Base-by-base conservation (phyloP, 2,329 filamentous ascomycete species). In the Diplodia sapinea region DNA sequence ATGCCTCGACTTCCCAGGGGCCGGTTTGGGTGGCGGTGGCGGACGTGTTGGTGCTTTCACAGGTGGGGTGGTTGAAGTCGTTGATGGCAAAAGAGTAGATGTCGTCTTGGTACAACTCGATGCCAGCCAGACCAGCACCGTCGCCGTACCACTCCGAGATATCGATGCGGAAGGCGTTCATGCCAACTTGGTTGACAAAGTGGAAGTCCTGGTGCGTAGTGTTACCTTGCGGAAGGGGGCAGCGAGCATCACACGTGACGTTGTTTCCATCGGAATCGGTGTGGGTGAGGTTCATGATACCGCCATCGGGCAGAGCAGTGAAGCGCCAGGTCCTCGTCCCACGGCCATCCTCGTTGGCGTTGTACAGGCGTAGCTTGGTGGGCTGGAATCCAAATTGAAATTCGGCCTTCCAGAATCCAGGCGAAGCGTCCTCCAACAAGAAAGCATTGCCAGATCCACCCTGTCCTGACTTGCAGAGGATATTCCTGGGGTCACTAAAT, bases 241-340 rank as follows among this genome's bases (percentile, higher is more conserved):
- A 99, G 74, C 88, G 85, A 69, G 88, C 90, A 65, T 94, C 93
- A 80, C 95, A 99, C 68, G 86, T 89, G 36, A 82, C 80, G 66
- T 89, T 89, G 62, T 86, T 81, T 31, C 91, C 90, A 1, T 87
- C 49, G 77, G 82, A 29, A 74, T 98, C 93, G 70, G 89, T 89
- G 73, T 95, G 98, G 47, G 93, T 96, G 75, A 99, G 85, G 79
- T 98, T 97, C 89, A 99, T 92, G 77, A 99, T 97, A 64, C 95
- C 95, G 70, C 91, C 89, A 74, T 94, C 88, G 5, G 94, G 94
- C 68, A 94, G 82, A 20, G 93, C 92, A 26, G 92, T 92, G 76
- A 93, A 96, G 68, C 93, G 88, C 82, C 92, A 99, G 0, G 90
- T 91, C 81, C 92, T 91, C 36, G 94, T 97, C 50, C 95, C 94